These are phyloP conservation scores for Solanum neorickii DNA, from an alignment of 257 asterid species.

Conservation along the genomic window DNA sequence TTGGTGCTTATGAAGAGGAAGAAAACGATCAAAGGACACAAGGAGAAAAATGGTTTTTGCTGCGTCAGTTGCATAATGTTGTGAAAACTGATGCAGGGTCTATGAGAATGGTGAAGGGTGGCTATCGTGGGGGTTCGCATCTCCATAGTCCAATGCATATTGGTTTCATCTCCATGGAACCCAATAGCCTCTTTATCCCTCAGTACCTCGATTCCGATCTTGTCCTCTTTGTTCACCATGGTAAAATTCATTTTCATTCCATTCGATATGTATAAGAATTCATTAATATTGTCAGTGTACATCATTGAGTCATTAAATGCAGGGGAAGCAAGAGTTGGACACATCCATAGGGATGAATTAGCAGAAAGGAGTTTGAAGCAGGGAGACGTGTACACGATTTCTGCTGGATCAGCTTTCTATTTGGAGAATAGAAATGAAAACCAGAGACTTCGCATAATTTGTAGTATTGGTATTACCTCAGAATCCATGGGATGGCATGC, in stretches of 20 bases:
- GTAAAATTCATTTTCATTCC: background rate
- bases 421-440: conserved; percentile 44
- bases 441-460: conserved; percentile 52
- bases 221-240: conserved; percentile 64
- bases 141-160: conserved; percentile 36
- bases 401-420: conserved; percentile 74
- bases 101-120: conserved; percentile 48
- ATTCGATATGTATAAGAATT: background rate
- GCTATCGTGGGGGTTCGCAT: background rate
- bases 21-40: conserved; percentile 10
- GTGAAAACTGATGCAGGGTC: conserved; percentile 58
- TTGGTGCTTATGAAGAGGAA: background rate
- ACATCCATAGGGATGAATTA: conserved; percentile 53
- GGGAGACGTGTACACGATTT: conserved; percentile 71
- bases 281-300: background rate
- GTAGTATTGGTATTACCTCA: conserved; percentile 50
- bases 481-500: conserved; percentile 34
- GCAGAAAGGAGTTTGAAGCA: conserved; percentile 39
- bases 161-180: conserved; percentile 85
- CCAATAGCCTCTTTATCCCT: conserved; percentile 61
- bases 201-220: conserved; percentile 77
- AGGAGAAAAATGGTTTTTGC: conserved; percentile 26
- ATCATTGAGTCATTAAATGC: background rate
- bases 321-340: conserved; percentile 85
- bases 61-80: conserved; percentile 43